Percentiles rank a stretch among this genome's conserved stretches.
phyloP scores from a whole-genome alignment of 495 filamentous ascomycete species.

The Aspergillus campestris region DNA sequence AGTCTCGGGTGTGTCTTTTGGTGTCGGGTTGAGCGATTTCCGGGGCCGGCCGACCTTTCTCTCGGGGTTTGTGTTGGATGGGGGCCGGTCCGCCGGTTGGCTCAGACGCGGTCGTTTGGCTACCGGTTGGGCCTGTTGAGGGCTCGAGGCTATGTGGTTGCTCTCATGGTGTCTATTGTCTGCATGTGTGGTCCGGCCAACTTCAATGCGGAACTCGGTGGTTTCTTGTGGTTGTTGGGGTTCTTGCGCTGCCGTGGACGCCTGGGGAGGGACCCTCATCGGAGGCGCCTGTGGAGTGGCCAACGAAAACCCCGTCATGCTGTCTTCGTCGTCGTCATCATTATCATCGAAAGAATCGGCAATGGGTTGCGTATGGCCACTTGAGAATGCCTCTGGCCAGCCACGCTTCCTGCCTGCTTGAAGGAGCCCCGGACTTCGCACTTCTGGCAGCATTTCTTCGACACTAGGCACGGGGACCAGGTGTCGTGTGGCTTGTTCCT shows the following conservation, averaged over 20 bases:
- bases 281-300: slow-evolving; percentile 11
- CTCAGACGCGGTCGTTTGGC: slow-evolving; percentile 28
- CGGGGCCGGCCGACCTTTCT: slow-evolving; percentile 22
- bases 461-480: slow-evolving; percentile 1
- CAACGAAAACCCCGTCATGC: slow-evolving; percentile 23
- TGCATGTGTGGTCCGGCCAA: slow-evolving; percentile 4
- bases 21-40: slow-evolving; percentile 20
- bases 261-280: slow-evolving; percentile 23
- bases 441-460: slow-evolving; percentile 21
- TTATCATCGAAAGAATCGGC: slow-evolving; percentile 32
- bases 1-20: slow-evolving; percentile 10
- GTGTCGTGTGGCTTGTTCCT: slow-evolving; percentile 19
- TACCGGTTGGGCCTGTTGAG: background rate
- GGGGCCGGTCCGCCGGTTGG: slow-evolving; percentile 1
- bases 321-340: slow-evolving; percentile 19
- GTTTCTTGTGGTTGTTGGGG: slow-evolving; percentile 3
- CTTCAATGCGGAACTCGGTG: slow-evolving; percentile 11
- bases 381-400: slow-evolving; percentile 25
- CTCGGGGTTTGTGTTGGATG: slow-evolving; percentile 3
- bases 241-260: background rate
- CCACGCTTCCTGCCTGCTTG: slow-evolving; percentile 31
- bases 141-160: slow-evolving; percentile 9
- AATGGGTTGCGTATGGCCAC: slow-evolving; percentile 18
- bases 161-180: slow-evolving; percentile 1
- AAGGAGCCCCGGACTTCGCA: slow-evolving; percentile 31